Percentiles rank a stretch among this genome's conserved stretches.
phyloP scores from a whole-genome alignment of 441 rosid genomes.

The Populus tomentosa region DNA sequence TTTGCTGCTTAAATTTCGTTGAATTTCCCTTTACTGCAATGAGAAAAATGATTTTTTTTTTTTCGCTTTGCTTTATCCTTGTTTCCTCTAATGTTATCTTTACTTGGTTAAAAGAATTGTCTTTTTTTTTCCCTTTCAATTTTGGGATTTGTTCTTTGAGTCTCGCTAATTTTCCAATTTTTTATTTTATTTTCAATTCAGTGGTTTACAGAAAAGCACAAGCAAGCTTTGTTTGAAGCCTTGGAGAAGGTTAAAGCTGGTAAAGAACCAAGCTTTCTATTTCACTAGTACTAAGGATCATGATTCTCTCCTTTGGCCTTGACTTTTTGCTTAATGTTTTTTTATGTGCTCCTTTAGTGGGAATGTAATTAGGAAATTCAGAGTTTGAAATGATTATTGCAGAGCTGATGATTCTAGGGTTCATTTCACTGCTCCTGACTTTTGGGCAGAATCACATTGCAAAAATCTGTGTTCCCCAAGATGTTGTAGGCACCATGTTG shows the following conservation, averaged over 20 bases:
- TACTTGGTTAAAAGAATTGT: neutral
- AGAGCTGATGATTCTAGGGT: conserved; percentile 94
- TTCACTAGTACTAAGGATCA: no score
- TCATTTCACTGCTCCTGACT: conserved; percentile 81
- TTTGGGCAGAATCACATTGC: conserved; percentile 63
- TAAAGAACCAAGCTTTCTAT: conserved; percentile 16
- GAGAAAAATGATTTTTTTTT: no score
- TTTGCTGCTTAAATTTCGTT: no score
- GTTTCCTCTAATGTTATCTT: no score
- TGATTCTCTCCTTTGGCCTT: neutral
- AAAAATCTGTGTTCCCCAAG: conserved; percentile 56
- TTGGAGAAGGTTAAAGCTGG: conserved; percentile 93
- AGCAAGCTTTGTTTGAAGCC: conserved; percentile 80
- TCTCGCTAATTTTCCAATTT: neutral
- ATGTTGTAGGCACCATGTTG: conserved; percentile 60
- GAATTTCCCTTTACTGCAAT: no score
- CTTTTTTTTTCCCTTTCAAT: neutral
- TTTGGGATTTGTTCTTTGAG: neutral
- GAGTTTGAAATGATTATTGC: conserved; percentile 30
- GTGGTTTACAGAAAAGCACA: conserved; percentile 75
- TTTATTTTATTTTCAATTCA: conserved; percentile 25
- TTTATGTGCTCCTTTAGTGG: neutral
- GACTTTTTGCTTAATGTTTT: neutral
- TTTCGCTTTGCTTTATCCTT: no score
- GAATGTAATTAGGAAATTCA: neutral